Evolutionary conservation across 78 protist species (phyloP), one percentile per base, ranked within the genome.

Genomic region (Mantamonas sphyraenae): DNA sequence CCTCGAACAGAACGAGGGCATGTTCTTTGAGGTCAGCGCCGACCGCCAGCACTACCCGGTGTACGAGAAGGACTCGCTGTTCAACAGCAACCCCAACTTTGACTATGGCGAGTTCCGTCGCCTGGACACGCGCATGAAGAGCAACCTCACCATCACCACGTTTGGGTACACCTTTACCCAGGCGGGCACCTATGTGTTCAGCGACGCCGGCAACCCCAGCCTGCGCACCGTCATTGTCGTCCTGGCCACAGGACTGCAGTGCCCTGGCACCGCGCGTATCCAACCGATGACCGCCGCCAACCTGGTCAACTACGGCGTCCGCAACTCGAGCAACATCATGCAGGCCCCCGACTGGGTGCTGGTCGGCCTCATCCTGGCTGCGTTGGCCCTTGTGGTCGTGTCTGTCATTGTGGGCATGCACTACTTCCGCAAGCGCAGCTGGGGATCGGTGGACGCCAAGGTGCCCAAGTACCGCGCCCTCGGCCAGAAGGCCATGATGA

Each of bases 11-110:
- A 72, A 73, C 17, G 81, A 68, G 34, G 70, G 50, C 39, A 8
- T 82, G 30, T 20, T 82, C 55, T 82, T 10, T 37, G 71, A 66
- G 53, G 64, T 75, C 22, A 35, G 64, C 19, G 4, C 45, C 10
- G 71, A 26, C 50, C 30, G 57, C 14, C 34, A 39, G 14, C 57
- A 59, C 40, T 85, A 79, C 61, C 90, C 90, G 20, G 57, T 31
- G 51, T 85, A 79, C 68, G 71, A 47, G 50, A 67, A 74, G 67
- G 81, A 85, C 76, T 59, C 71, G 10, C 77, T 79, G 43, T 28
- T 66, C 67, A 85, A 85, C 73, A 71, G 72, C 42, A 76, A 85
- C 58, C 72, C 56, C 3, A 7, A 42, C 35, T 85, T 85, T 42
- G 85, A 79, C 58, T 70, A 68, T 61, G 82, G 82, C 22, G 64